A percentile compares a stretch with the other conserved stretches of the same genome.
phyloP scores from a whole-genome alignment of 495 filamentous ascomycete genomes.

The Cercophora scortea region DNA sequence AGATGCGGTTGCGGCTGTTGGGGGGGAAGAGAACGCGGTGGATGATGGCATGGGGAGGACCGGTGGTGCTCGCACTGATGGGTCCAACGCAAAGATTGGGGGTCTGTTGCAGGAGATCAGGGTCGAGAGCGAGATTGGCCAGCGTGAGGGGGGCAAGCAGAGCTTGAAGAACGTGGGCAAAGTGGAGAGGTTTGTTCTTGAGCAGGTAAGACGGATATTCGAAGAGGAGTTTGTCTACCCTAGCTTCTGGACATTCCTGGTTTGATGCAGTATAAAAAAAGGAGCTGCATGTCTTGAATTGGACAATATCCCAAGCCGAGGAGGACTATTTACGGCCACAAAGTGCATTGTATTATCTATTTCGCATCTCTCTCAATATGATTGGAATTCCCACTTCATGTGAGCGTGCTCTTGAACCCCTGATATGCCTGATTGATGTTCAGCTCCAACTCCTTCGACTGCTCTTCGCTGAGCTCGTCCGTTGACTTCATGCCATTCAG shows the following conservation, averaged over 20 bases:
- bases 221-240: conserved; percentile 98
- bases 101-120: conserved; percentile 82
- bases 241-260: conserved; percentile 94
- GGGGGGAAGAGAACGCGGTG: conserved; percentile 38
- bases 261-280: conserved; percentile 35
- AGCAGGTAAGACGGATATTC: conserved; percentile 93
- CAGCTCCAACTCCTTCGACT: conserved; percentile 77
- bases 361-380: no score
- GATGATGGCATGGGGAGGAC: conserved; percentile 8
- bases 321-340: no score
- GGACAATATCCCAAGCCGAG: no score
- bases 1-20: conserved; percentile 66
- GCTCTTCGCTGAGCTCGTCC: conserved; percentile 80
- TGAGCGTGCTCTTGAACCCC: conserved; percentile 65
- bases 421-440: conserved; percentile 88
- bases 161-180: conserved; percentile 97
- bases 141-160: conserved; percentile 83
- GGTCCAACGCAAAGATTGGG: conserved; percentile 40
- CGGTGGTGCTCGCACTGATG: conserved; percentile 17
- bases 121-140: conserved; percentile 95
- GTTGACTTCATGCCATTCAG: conserved; percentile 96
- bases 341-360: no score
- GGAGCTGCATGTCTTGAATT: no score
- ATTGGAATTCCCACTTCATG: conserved; percentile 14
- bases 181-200: conserved; percentile 93